A percentile compares a stretch with the other conserved stretches of the same genome.
These are phyloP conservation scores for Termitomyces sp. DNA, from an alignment of 768 basidiomycete genomes.

Conservation along the genomic window DNA sequence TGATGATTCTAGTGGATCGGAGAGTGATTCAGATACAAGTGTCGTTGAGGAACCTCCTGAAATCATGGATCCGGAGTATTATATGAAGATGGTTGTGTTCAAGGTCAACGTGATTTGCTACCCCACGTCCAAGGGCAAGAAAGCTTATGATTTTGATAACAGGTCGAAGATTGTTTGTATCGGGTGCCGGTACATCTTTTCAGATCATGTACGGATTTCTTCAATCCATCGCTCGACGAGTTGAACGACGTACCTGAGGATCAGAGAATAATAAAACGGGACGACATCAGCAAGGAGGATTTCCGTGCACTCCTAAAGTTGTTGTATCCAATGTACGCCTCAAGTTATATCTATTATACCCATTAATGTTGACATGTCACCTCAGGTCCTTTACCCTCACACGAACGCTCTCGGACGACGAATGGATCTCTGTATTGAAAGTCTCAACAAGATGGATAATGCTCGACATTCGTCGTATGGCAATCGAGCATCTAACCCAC, in stretches of 20 bases:
- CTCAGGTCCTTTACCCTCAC: neutral
- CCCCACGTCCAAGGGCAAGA: neutral
- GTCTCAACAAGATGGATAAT: constrained; percentile 13
- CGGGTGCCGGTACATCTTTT: constrained; percentile 9
- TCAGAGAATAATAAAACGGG: neutral
- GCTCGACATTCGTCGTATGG: constrained; percentile 10
- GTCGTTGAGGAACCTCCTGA: neutral
- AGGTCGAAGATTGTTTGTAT: constrained; percentile 8
- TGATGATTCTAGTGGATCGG: too few relatives aligned
- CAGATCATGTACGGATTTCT: constrained; percentile 5
- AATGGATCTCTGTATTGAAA: constrained; percentile 12
- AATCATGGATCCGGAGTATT: constrained; percentile 1
- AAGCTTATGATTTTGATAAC: neutral
- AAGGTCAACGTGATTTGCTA: neutral
- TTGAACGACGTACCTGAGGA: neutral
- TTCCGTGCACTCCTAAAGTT: constrained; percentile 11
- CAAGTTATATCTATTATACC: neutral
- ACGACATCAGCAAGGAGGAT: constrained; percentile 6
- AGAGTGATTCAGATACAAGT: too few relatives aligned
- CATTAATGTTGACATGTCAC: neutral
- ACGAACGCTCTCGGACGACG: constrained; percentile 2
- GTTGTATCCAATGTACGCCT: constrained; percentile 10
- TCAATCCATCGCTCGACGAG: neutral
- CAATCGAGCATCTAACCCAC: constrained; percentile 7
- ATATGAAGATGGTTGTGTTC: constrained; percentile 6